phyloP scores from a whole-genome alignment of 768 basidiomycete genomes.

The Dentipellis sp. region DNA sequence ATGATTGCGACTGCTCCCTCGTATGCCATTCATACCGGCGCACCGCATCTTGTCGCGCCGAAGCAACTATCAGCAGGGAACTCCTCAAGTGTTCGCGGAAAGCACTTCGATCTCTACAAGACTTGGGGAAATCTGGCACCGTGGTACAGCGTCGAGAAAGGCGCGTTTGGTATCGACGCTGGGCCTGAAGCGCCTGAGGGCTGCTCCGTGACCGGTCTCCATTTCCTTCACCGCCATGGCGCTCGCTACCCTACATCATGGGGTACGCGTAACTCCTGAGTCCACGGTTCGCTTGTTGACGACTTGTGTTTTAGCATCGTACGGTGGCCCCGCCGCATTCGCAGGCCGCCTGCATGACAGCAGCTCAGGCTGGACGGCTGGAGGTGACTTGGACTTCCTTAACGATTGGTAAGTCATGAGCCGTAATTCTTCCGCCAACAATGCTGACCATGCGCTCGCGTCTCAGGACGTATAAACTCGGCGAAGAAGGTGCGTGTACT shows the following conservation, averaged over 20 bases:
- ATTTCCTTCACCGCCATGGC: slow-evolving; percentile 77
- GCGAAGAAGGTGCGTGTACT: slow-evolving; percentile 57
- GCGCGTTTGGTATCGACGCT: slow-evolving; percentile 65
- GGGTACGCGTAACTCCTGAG: slow-evolving; percentile 31
- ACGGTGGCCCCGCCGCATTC: slow-evolving; percentile 54
- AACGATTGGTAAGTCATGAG: slow-evolving; percentile 59
- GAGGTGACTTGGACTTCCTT: slow-evolving; percentile 63
- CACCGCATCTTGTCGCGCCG: slow-evolving; percentile 54
- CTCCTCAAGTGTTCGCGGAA: slow-evolving; percentile 8
- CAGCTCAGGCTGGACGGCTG: slow-evolving; percentile 52
- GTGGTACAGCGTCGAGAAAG: slow-evolving; percentile 68
- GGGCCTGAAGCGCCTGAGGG: slow-evolving; percentile 59
- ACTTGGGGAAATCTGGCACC: slow-evolving; percentile 83
- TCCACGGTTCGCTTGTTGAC: slow-evolving; percentile 1
- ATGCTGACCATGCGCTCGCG: neutral
- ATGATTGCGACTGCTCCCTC: slow-evolving; percentile 65
- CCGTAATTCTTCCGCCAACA: neutral
- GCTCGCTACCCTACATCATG: slow-evolving; percentile 60
- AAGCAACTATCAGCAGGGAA: slow-evolving; percentile 19
- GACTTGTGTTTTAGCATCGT: slow-evolving; percentile 31
- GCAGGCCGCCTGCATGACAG: slow-evolving; percentile 44
- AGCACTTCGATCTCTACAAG: slow-evolving; percentile 54
- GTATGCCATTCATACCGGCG: slow-evolving; percentile 72
- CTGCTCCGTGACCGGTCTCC: slow-evolving; percentile 65
- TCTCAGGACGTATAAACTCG: slow-evolving; percentile 79